Evolutionary conservation across 1,284 basidiomycete species (phyloP).

Genomic region (Cutaneotrichosporon curvatum): DNA sequence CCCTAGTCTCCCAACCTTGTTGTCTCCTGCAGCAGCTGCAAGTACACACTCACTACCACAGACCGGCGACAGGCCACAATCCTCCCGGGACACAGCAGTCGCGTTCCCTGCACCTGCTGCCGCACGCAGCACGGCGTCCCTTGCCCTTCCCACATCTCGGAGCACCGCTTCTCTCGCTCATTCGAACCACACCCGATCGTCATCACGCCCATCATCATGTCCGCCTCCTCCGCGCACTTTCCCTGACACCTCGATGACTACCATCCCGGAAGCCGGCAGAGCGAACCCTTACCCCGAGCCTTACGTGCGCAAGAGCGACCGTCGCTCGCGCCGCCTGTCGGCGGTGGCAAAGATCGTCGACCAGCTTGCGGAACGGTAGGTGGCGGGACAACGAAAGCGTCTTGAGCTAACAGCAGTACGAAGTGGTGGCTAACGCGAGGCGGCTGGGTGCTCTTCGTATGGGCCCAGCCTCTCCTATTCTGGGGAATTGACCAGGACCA

Average conservation of each 20-base stretch:
- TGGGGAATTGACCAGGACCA: constrained; percentile 5
- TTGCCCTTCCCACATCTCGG: background rate
- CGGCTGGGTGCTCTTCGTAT: constrained; percentile 17
- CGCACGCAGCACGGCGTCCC: background rate
- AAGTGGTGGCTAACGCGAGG: no score
- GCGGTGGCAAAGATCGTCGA: background rate
- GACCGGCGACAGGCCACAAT: background rate
- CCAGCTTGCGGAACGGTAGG: background rate
- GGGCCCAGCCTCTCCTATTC: constrained; percentile 28
- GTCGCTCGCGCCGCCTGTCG: background rate
- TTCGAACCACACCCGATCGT: no score
- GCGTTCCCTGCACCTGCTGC: background rate
- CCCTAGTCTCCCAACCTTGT: no score
- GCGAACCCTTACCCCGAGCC: background rate
- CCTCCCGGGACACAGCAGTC: no score
- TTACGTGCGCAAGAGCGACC: background rate
- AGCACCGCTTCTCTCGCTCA: background rate
- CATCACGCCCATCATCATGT: no score
- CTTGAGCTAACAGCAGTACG: background rate
- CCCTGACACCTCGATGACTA: no score
- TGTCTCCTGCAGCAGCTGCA: background rate
- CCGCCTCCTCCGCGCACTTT: no score
- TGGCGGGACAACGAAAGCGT: background rate
- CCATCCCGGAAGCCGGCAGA: background rate
- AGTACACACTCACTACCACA: no score